Conservation (phyloP, 2,329 filamentous ascomycete genomes). For the Coleophoma cylindrospora region DNA sequence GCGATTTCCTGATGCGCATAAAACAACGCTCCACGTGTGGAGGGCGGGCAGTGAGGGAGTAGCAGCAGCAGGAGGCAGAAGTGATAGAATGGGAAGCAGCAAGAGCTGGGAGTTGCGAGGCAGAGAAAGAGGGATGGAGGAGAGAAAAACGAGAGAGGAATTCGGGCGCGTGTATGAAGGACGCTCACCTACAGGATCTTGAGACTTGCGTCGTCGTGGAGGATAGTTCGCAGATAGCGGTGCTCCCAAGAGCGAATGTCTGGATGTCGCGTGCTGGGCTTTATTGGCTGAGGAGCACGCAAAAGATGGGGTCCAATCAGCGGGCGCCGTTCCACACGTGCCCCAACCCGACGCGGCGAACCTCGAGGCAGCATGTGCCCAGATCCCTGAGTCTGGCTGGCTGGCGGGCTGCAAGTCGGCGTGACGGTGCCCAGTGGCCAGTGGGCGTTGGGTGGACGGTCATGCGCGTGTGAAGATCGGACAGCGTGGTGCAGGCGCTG, state of each 20-base stretch:
- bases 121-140: no score
- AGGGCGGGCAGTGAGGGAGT: not conserved
- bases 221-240: not conserved
- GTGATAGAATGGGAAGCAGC: not conserved
- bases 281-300: not conserved
- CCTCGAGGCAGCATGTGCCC: not conserved
- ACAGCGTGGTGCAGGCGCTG: no score
- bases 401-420: not conserved
- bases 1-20: not conserved
- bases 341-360: not conserved
- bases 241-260: no score
- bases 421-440: no score
- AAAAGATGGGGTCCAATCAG: not conserved
- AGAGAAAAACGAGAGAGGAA: not conserved
- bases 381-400: not conserved
- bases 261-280: slow-evolving; percentile 7
- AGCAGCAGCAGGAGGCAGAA: not conserved
- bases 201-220: not conserved
- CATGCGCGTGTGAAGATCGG: no score
- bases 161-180: not conserved
- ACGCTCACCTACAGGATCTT: not conserved
- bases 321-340: not conserved
- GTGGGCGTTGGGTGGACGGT: no score
- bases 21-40: slow-evolving; percentile 4
- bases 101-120: no score